phyloP scores from a whole-genome alignment of 345 rosid genomes.

The Lumnitzera racemosa region DNA sequence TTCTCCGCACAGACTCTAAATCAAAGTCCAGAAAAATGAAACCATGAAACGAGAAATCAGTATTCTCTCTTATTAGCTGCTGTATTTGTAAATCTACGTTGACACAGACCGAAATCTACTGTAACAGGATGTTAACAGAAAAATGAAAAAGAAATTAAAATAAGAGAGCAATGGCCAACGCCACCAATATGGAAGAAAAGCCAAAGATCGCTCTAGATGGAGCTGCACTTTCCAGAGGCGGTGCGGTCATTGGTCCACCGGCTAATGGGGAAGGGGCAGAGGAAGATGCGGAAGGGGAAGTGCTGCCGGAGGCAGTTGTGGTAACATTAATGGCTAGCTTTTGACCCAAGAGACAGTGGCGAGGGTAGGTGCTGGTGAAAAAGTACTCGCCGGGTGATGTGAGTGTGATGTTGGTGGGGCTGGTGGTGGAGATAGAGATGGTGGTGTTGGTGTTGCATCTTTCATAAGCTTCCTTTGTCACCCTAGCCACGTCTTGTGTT shows the following conservation, averaged over 20 bases:
- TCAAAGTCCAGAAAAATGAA: too few relatives aligned
- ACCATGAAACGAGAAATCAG: too few relatives aligned
- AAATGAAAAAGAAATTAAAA: too few relatives aligned
- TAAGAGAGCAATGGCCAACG: conserved; percentile 25
- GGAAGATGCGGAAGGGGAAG: conserved; percentile 3
- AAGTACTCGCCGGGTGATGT: conserved; percentile 33
- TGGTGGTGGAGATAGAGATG: conserved; percentile 4
- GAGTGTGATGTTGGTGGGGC: conserved; percentile 37
- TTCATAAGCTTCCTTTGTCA: conserved; percentile 30
- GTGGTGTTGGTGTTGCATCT: conserved; percentile 30
- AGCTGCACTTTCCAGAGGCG: conserved; percentile 29
- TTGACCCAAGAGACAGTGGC: conserved; percentile 43
- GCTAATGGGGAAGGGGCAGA: conserved; percentile 13
- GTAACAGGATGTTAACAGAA: too few relatives aligned
- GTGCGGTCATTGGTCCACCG: conserved; percentile 12
- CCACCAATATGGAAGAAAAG: conserved; percentile 17
- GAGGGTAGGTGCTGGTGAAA: conserved; percentile 31
- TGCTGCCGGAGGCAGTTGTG: conserved; percentile 1
- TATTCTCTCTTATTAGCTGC: too few relatives aligned
- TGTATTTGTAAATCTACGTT: too few relatives aligned
- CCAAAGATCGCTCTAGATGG: conserved; percentile 15
- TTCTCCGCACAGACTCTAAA: too few relatives aligned
- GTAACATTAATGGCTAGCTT: conserved; percentile 40
- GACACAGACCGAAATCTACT: too few relatives aligned
- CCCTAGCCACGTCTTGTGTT: conserved; percentile 45